A percentile compares a stretch with the other conserved stretches of the same genome.
Evolutionary conservation across 306 rosid genomes (phyloP).

Genomic region (Castanea crenata): DNA sequence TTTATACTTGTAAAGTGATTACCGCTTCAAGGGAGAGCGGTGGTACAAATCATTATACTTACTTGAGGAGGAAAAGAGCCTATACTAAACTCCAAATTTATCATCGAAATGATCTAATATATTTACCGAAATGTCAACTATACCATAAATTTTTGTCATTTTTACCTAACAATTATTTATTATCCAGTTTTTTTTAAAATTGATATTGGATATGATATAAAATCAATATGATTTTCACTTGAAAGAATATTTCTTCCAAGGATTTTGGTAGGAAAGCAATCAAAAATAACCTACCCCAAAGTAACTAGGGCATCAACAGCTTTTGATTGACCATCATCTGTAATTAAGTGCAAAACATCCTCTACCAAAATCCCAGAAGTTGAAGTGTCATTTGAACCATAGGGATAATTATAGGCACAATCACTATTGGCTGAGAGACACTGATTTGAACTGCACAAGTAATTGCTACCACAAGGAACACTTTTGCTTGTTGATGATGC

Average conservation of each 20-base stretch:
- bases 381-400: slow-evolving; percentile 68
- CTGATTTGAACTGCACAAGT: slow-evolving; percentile 35
- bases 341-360: slow-evolving; percentile 67
- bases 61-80: no score
- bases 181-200: neutral
- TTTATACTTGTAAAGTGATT: no score
- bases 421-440: slow-evolving; percentile 49
- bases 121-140: no score
- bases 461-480: slow-evolving; percentile 56
- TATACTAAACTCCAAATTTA: no score
- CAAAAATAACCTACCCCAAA: slow-evolving; percentile 62
- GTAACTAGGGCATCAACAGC: slow-evolving; percentile 40
- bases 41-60: no score
- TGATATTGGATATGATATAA: neutral
- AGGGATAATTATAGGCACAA: slow-evolving; percentile 59
- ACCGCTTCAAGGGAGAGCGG: no score
- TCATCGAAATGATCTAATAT: no score
- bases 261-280: neutral
- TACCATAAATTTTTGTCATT: no score
- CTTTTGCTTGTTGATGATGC: slow-evolving; percentile 61
- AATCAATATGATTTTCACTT: neutral
- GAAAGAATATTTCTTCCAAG: neutral
- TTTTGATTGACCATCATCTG: slow-evolving; percentile 47
- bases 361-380: slow-evolving; percentile 74
- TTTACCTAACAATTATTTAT: no score